Base-by-base conservation (phyloP, 2,329 filamentous ascomycete genomes). In the Drechslerella stenobrocha region DNA sequence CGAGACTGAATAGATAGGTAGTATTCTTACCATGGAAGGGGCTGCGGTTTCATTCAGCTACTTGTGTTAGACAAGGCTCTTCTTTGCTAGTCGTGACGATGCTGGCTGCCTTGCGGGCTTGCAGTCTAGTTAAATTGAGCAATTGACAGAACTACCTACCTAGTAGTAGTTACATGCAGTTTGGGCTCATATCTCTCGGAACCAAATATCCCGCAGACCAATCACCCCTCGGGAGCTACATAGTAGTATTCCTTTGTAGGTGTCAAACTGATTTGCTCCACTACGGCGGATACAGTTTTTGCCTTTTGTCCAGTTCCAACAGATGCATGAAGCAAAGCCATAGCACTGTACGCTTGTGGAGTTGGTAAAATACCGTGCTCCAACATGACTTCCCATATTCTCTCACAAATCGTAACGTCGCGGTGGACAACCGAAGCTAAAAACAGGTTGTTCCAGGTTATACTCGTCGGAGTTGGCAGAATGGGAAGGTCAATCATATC, bases 341-440 rank as follows among this genome's bases (percentile, higher is more conserved):
- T 61, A 15, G 64, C 23, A 15, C 45, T 53, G 13, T 69, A 69
- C 18, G 64, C 53, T 35, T 56, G n/a, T 13, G 51, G 52, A 11
- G 56, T 63, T 47, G 56, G 64, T 6, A 45, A 35, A 7, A 69
- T 30, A 1, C 64, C 64, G 11, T 69, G 52, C 18, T 59, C 64
- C 9, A 69, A n/a, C 57, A 69, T 69, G 18, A 52, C 57, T 42
- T 69, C 52, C 64, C 64, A 69, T 3, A 69, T 59, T 22, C 20
- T 63, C 35, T 69, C 64, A 1, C 48, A 61, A 7, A 47, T 58
- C 22, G 30, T 40, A 1, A 50, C 40, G 23, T 69, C 64, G 4
- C 28, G 15, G 40, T 69, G 57, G 7, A 28, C 15, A 23, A 42
- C 58, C 8, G 56, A 69, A 5, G 57, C 56, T 18, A 30, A 46